These are phyloP conservation scores for Cryptomeria japonica DNA, from an alignment of 75 land plant species.

Conservation along the genomic window DNA sequence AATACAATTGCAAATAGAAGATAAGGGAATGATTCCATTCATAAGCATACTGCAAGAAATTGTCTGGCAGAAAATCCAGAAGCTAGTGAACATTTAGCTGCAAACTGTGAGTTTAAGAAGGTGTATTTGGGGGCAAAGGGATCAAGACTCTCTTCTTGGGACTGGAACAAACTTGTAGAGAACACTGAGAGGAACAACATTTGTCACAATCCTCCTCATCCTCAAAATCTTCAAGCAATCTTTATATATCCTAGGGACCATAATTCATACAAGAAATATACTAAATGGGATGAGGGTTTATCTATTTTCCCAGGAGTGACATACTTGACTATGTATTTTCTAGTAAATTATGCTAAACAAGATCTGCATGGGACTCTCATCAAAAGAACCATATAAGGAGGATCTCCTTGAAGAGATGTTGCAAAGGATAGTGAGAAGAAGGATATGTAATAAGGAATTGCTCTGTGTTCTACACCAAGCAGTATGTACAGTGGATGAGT, in stretches of 20 bases:
- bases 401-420: too few relatives aligned
- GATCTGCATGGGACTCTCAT: too few relatives aligned
- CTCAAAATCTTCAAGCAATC: conserved; percentile 23
- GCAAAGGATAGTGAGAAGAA: too few relatives aligned
- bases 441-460: too few relatives aligned
- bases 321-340: too few relatives aligned
- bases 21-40: conserved; percentile 73
- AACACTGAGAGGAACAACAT: conserved; percentile 14
- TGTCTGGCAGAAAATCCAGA: conserved; percentile 9
- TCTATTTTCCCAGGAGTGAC: conserved; percentile 27
- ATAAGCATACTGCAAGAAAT: conserved; percentile 48
- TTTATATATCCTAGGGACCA: conserved; percentile 22
- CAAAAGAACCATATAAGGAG: too few relatives aligned
- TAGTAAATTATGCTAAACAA: too few relatives aligned
- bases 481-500: too few relatives aligned
- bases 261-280: conserved; percentile 23
- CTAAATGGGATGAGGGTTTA: conserved; percentile 34
- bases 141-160: conserved; percentile 9
- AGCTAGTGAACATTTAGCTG: not conserved
- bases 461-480: too few relatives aligned
- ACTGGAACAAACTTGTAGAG: conserved; percentile 22
- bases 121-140: conserved; percentile 14
- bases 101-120: conserved; percentile 22
- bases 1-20: conserved; percentile 49
- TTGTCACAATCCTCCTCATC: conserved; percentile 23